phyloP scores from a whole-genome alignment of 1,284 basidiomycete species.

The Apiotrichum laibachii region DNA sequence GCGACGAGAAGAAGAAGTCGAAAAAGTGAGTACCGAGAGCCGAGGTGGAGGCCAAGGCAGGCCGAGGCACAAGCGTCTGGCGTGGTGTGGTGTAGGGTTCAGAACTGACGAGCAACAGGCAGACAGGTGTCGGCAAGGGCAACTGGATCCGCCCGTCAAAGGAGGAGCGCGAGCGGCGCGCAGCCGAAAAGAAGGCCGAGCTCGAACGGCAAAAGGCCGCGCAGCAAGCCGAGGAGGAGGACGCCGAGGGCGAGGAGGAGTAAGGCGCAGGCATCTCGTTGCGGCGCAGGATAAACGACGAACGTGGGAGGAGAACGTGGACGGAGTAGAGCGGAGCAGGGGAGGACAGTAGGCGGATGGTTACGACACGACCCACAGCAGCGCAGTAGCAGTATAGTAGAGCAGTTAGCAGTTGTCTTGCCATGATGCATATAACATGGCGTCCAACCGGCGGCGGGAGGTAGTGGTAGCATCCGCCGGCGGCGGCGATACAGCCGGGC shows the following conservation, averaged over 20 bases:
- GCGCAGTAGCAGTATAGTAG: too few species aligned
- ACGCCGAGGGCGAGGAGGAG: conserved; percentile 34
- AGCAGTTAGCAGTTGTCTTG: conserved; percentile 1
- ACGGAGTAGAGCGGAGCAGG: background rate
- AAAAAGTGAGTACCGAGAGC: background rate
- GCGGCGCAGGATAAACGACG: background rate
- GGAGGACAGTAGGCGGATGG: background rate
- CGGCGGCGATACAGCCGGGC: too few species aligned
- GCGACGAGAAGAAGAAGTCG: conserved; percentile 24
- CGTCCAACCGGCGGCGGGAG: too few species aligned
- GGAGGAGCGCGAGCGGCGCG: conserved; percentile 36
- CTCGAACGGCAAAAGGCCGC: conserved; percentile 21
- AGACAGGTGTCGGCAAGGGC: conserved; percentile 46
- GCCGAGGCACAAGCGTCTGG: background rate
- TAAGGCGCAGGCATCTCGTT: conserved; percentile 3
- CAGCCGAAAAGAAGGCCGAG: conserved; percentile 34
- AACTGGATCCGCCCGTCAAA: conserved; percentile 51
- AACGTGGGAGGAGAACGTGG: background rate
- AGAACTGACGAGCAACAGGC: conserved; percentile 14
- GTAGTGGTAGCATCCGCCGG: too few species aligned
- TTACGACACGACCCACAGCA: too few species aligned
- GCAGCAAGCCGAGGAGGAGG: conserved; percentile 25
- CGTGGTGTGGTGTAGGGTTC: too few species aligned
- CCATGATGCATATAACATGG: background rate
- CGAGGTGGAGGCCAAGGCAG: background rate